Base-by-base conservation (phyloP, 1,139 yeast species). In the Blastobotrys ciferrii region DNA sequence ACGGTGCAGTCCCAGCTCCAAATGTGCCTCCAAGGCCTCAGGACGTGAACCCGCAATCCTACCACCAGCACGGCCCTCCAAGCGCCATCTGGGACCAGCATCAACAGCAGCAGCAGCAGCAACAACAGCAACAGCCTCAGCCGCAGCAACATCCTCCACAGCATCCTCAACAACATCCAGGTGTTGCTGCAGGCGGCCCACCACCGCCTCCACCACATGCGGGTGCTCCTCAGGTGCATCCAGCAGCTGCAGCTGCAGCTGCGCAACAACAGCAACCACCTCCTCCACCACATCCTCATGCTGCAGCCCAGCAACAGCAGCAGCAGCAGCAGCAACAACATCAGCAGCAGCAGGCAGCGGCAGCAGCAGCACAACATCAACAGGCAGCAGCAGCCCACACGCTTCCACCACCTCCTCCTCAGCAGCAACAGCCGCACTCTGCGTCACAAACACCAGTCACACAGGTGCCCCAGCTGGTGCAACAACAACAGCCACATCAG, bases 31-130 rank as follows among this genome's bases (percentile, higher is more conserved):
- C 70, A 1, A 56, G 68, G 9, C 71, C 72, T 11, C 71, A 66
- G 51, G 72, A 72, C 51, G 72, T 70, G 32, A 69, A 69, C 50
- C 70, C 67, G 73, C 81, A 54, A 72, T 77, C 57, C n/a, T 61
- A 56, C 44, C 57, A 51, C 31, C 60, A 59, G 20, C 61, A 55
- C 25, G 67, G 66, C 3, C 65, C 66, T 7, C 66, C 65, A 2
- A 55, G 59, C 33, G 58, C 62, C 11, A 54, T 58, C 42, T 60
- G 64, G 65, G 64, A 61, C 20, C 56, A 58, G 36, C 57, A 61
- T 44, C 56, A 57, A 40, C 62, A 53, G 43, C 58, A 45, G 45
- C 55, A 30, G 44, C 63, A 42, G 32, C 57, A 44, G 47, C 63
- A 53, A 39, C 55, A 43, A 32, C 64, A 47, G 47, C 66, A 53